These are phyloP conservation scores for Mortierella sp. DNA, from an alignment of 371 early-diverging fungal genomes.

Conservation along the genomic window DNA sequence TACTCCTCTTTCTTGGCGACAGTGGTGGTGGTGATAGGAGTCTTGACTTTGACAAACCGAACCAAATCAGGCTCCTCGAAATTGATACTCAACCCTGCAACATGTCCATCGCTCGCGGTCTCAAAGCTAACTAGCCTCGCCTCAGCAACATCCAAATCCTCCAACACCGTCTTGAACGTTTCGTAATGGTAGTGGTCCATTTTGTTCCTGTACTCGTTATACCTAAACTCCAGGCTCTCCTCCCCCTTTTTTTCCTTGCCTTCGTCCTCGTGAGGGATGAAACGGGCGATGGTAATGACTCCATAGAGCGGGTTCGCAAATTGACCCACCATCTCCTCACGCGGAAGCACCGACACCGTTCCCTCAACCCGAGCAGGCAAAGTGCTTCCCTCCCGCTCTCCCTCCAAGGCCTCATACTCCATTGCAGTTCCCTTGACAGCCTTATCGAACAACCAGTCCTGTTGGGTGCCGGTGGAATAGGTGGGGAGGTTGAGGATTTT, in stretches of 20 bases:
- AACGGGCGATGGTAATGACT: neutral
- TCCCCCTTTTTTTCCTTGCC: neutral
- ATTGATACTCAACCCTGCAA: neutral
- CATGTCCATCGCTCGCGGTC: neutral
- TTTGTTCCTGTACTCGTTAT: neutral
- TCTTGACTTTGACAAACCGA: neutral
- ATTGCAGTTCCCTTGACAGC: neutral
- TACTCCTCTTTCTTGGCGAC: neutral
- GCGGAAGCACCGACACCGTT: neutral
- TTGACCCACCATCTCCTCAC: conserved; percentile 7
- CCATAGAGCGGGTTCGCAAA: conserved; percentile 9
- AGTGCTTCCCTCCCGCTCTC: neutral
- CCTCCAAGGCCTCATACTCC: neutral
- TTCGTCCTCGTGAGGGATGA: neutral
- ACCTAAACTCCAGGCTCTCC: neutral
- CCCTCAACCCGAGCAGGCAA: conserved; percentile 7
- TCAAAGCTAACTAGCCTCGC: neutral
- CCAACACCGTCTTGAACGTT: neutral
- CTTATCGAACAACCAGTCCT: conserved; percentile 16
- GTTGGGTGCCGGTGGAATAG: neutral
- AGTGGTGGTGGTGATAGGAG: neutral
- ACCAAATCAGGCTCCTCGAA: neutral
- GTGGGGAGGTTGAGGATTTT: conserved; percentile 12
- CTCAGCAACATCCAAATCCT: neutral
- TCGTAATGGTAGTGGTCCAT: conserved; percentile 26